Conservation (phyloP, 169 alveolate genomes). For the Sarcocystis neurona region DNA sequence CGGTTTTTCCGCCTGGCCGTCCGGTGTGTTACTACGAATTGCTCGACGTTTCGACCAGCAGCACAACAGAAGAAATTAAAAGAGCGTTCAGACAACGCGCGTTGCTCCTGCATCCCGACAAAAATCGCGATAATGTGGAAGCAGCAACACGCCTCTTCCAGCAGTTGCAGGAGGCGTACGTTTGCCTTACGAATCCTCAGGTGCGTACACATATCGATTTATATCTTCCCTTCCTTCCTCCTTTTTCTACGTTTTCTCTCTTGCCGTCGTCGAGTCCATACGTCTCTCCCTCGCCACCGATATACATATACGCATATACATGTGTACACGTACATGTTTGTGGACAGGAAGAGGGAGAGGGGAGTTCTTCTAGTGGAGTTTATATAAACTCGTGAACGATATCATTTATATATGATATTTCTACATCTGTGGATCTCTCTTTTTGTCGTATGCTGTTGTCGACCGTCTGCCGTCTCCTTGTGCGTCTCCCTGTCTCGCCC, state of each 20-base stretch:
- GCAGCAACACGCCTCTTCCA: slow-evolving; percentile 52
- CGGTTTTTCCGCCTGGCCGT: not conserved
- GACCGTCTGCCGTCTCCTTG: too few relatives aligned
- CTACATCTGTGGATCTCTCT: too few relatives aligned
- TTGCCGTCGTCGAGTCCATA: not conserved
- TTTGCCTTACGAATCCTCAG: slow-evolving; percentile 40
- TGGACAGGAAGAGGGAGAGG: too few relatives aligned
- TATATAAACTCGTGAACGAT: too few relatives aligned
- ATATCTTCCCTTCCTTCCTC: too few relatives aligned
- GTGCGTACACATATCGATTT: not conserved
- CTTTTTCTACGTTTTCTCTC: not conserved
- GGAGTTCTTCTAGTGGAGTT: too few relatives aligned
- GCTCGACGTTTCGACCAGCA: not conserved
- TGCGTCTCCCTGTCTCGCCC: too few relatives aligned
- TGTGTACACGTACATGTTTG: not conserved
- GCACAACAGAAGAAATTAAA: slow-evolving; percentile 29
- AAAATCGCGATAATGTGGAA: slow-evolving; percentile 4
- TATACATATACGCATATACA: not conserved
- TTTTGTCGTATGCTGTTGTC: too few relatives aligned
- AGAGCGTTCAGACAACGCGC: slow-evolving; percentile 43
- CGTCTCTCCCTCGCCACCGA: not conserved
- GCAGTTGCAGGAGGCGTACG: slow-evolving; percentile 59
- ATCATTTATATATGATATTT: too few relatives aligned
- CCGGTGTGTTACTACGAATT: slow-evolving; percentile 30
- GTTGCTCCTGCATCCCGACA: slow-evolving; percentile 54